Conservation (phyloP, 148 eudicot species). For the Chenopodium quinoa region DNA sequence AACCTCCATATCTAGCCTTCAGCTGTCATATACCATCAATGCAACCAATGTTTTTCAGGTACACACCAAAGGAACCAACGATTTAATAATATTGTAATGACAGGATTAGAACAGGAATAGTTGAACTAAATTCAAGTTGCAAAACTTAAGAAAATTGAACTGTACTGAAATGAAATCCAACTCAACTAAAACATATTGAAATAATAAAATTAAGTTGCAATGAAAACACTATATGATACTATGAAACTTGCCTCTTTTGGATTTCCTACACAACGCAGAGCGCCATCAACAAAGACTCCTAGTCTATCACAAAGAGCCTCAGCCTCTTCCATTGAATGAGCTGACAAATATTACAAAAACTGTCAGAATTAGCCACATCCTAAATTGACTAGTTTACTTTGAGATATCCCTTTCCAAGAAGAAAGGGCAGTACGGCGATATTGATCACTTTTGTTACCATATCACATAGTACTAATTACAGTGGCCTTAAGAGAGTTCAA, state of each 20-base stretch:
- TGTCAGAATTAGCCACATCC: not conserved
- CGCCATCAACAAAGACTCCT: slow-evolving; percentile 72
- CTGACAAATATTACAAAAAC: slow-evolving; percentile 18
- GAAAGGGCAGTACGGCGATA: not conserved
- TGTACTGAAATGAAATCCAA: not conserved
- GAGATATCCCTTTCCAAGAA: not conserved
- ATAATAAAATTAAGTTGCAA: not conserved
- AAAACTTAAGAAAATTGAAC: not conserved
- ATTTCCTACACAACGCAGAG: slow-evolving; percentile 69
- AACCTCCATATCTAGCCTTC: slow-evolving; percentile 67
- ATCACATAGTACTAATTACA: not conserved
- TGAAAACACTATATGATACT: not conserved
- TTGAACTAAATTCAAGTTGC: not conserved
- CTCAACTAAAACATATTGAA: not conserved
- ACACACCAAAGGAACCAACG: not conserved
- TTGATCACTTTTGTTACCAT: not conserved
- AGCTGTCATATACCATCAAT: slow-evolving; percentile 34
- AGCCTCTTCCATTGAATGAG: slow-evolving; percentile 84
- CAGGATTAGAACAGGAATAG: not conserved
- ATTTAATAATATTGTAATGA: not conserved
- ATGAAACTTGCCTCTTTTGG: slow-evolving; percentile 53
- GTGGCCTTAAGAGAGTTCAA: not conserved
- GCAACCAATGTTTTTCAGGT: not conserved
- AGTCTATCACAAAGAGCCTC: slow-evolving; percentile 70
- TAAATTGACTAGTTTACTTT: not conserved